Percentiles rank a stretch among this genome's conserved stretches.
phyloP scores from a whole-genome alignment of 805 yeast genomes.

The Saturnispora zaruensis region DNA sequence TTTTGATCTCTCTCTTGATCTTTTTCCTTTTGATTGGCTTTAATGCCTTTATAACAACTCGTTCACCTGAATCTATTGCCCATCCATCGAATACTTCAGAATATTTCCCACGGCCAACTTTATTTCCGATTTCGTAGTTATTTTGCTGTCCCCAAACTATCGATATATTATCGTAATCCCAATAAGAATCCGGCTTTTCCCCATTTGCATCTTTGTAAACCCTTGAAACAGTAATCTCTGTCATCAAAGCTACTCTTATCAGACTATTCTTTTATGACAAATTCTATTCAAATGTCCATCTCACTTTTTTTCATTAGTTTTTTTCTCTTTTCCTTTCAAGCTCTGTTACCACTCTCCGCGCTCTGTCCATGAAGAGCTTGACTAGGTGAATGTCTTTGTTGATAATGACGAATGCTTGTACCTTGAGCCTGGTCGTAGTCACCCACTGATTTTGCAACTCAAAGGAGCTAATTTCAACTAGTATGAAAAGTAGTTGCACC shows the following conservation, averaged over 20 bases:
- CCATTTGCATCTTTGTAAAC: constrained; percentile 73
- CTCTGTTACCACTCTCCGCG: background rate
- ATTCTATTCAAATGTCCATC: background rate
- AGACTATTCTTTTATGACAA: background rate
- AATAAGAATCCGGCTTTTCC: constrained; percentile 60
- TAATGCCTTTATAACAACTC: constrained; percentile 78
- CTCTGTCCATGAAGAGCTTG: constrained; percentile 8
- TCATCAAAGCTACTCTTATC: background rate
- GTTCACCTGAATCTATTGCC: constrained; percentile 51
- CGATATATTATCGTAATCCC: constrained; percentile 73
- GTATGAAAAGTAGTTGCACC: constrained; percentile 10
- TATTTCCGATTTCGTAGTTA: constrained; percentile 59
- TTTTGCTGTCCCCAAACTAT: constrained; percentile 52
- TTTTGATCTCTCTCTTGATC: constrained; percentile 82
- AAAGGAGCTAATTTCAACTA: background rate
- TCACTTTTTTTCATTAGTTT: background rate
- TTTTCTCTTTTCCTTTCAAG: background rate
- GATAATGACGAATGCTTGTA: constrained; percentile 19
- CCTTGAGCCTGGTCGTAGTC: constrained; percentile 3
- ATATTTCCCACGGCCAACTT: constrained; percentile 89
- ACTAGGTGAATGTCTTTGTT: constrained; percentile 15
- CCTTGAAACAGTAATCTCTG: constrained; percentile 26
- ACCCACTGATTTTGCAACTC: background rate
- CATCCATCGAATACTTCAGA: constrained; percentile 91
- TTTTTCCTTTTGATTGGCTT: constrained; percentile 92